Base-by-base conservation (phyloP, 768 basidiomycete species). In the Rhizopogon vinicolor region DNA sequence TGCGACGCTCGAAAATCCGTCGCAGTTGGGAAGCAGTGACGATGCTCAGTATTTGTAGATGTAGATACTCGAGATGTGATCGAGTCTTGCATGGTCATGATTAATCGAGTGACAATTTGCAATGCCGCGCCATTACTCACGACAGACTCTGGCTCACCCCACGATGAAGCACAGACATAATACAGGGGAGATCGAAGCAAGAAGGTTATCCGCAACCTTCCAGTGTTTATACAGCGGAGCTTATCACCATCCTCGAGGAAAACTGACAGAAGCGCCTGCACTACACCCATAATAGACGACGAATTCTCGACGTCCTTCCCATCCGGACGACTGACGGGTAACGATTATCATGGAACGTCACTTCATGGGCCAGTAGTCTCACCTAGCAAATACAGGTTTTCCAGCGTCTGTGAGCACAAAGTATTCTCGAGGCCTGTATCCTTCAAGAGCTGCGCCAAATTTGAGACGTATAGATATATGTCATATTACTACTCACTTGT, bases 381-480 rank as follows among this genome's bases (percentile, higher is more conserved):
- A 90, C 94, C 91, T 92, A 42, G 85, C 78, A 65, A 91, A 99
- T 10, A 99, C 94, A n/a, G 95, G 95, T 70, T 99, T 98, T 29
- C 97, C 97, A 31, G 97, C 97, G 58, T 95, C 86, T 0, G 95
- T 98, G 18, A 98, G 78, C 14, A 98, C 82, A 65, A 91, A 97
- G 69, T 98, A 99, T 65, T 92, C 84, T 51, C 94, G 79, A 22
- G 81, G 82, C 51, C 77, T 73, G 35, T 49, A 37, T 49, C 19
- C 46, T 49, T 49, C 46, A 22, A 49, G 33, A 22, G 19, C 46
- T 49, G 14, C 19, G 8, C 18, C 46, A 22, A 35, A 49, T 49
- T 35, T 49, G 18, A 49, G 46, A 22, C 19, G 19, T 19, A 22
- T 35, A 9, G 19, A 19, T 22, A 22, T 49, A 18, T 49, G 8